Evolutionary conservation across 306 rosid species (phyloP), one percentile per base, ranked within the genome.

Genomic region (Medicago ruthenica): DNA sequence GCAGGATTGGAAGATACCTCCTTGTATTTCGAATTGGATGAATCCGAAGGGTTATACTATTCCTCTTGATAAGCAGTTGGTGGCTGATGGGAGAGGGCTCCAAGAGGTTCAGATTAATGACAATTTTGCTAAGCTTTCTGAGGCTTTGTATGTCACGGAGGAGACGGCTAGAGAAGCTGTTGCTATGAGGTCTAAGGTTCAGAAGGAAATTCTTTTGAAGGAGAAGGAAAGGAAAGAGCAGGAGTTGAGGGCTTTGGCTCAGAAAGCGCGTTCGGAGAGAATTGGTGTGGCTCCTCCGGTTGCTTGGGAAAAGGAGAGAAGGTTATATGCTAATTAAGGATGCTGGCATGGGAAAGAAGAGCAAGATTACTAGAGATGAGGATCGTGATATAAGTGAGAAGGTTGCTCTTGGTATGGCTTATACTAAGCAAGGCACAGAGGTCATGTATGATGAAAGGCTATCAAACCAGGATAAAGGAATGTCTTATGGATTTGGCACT

Each of bases 391-490:
- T 90, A 9, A 94, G 97, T 73, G 98, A 94, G 87, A 91, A 94
- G 75, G 98, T 94, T 76, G 96, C 98, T 47, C 98, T 91, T 75
- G 96, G 95, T 54, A 79, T 91, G 97, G 96, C 98, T 48, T 87
- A 90, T 18, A 68, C 93, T 0, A 92, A 93, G 77, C 57, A 85
- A 12, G 91, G 90, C 76, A 81, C 92, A 31, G 95, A 94, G 82
- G 95, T 91, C 57, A 94, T 91, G 90, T 91, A 91, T 80, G 98
- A 94, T 71, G 93, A 88, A 55, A 90, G 97, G 80, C 85, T 94
- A 12, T 94, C 91, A 74, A 94, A 91, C 89, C 98, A 94, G 81
- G 98, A 94, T n/a, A n/a, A n/a, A n/a, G n/a, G n/a, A n/a, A n/a
- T n/a, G n/a, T n/a, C n/a, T n/a, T n/a, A n/a, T n/a, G n/a, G n/a